Evolutionary conservation across 768 basidiomycete species (phyloP), one percentile per base, ranked within the genome.

Genomic region (Boletus edulis): DNA sequence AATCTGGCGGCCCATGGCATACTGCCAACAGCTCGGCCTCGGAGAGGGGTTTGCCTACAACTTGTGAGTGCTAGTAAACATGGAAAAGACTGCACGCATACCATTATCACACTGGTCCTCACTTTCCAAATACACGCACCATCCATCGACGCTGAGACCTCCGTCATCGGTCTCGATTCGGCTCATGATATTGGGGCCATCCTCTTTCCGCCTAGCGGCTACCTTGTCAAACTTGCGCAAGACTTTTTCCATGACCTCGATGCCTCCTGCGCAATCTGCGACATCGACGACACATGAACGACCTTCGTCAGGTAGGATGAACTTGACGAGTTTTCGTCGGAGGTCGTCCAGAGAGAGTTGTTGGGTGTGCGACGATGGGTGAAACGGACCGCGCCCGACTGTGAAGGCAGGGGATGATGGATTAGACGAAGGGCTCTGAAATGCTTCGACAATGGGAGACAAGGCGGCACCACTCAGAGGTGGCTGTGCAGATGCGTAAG

Each of bases 151-250:
- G 50, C 81, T 83, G 14, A 96, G 75, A 0, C 85, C 86, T 0
- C 86, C 87, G 31, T 91, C 87, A 34, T 85, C 85, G 0, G 80
- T 84, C 54, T 84, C 83, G n/a, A 81, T 78, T 38, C 81, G 77
- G 56, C 82, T 83, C 47, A 76, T 63, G 46, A 75, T 74, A 31
- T 71, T 73, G 48, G 80, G 77, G 3, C 60, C 44, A 9, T 82
- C 81, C 1, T 73, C 81, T 5, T 72, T 56, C 49, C 72, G 75
- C 56, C 76, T 77, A 10, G 73, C 59, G 0, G 67, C 42, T 0
- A 80, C 68, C 68, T 94, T 96, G 43, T 85, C 85, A 61, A 96
- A 90, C 72, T 99, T 99, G 68, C 84, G 90, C 58, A 99, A 75
- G 1, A 91, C 94, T 61, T 88, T 86, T 60, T 92, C 89, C 48